These are phyloP conservation scores for Malassezia sp. DNA, from an alignment of 1,284 basidiomycete species.

Conservation along the genomic window DNA sequence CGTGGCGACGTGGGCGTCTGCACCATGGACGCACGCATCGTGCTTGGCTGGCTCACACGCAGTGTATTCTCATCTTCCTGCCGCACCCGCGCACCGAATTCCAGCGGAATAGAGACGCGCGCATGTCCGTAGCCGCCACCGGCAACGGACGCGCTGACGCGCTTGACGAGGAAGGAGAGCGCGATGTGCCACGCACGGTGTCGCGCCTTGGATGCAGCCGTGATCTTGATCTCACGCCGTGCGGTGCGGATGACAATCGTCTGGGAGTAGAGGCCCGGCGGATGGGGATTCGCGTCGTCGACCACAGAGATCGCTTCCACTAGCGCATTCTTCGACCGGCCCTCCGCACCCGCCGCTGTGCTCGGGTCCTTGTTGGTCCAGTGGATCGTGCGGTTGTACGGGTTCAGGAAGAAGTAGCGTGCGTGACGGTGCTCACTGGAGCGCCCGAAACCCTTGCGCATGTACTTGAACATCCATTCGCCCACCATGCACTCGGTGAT, in stretches of 20 bases:
- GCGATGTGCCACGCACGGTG: conserved; percentile 88
- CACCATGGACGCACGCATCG: too few relatives aligned
- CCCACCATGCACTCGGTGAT: conserved; percentile 99
- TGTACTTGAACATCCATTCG: conserved; percentile 97
- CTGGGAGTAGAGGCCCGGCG: conserved; percentile 80
- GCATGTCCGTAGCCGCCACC: not conserved
- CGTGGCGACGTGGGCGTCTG: too few relatives aligned
- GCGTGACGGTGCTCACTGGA: conserved; percentile 80
- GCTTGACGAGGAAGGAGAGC: conserved; percentile 33
- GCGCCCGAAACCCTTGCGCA: conserved; percentile 75
- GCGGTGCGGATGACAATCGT: conserved; percentile 85
- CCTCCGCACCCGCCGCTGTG: conserved; percentile 70
- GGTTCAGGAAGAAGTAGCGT: conserved; percentile 98
- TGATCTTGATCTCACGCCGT: conserved; percentile 93
- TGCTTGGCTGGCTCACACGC: too few relatives aligned
- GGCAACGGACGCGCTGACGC: conserved; percentile 2
- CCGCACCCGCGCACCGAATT: conserved; percentile 10
- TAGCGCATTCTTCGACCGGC: conserved; percentile 93
- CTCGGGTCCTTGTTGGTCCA: conserved; percentile 94
- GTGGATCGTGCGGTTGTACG: conserved; percentile 93
- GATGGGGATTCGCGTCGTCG: conserved; percentile 81
- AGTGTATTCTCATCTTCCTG: too few relatives aligned
- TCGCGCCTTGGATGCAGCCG: conserved; percentile 78
- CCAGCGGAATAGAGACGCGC: conserved; percentile 9
- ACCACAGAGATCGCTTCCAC: conserved; percentile 83